Evolutionary conservation across 768 basidiomycete genomes (phyloP).

Genomic region (Phallus indusiatus): DNA sequence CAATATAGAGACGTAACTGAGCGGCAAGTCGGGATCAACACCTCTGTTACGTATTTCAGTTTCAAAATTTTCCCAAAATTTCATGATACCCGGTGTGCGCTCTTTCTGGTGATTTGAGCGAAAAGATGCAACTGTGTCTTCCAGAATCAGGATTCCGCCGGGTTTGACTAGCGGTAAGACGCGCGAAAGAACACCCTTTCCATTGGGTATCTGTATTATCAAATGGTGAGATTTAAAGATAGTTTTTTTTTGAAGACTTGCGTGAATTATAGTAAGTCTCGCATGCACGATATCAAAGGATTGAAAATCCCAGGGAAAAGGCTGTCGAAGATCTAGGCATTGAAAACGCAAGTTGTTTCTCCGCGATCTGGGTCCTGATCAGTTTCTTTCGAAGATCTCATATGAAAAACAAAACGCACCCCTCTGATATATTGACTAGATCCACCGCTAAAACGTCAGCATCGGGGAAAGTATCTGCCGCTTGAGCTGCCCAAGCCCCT

Average conservation of each 20-base stretch:
- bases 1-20: not conserved
- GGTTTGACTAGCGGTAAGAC: constrained; percentile 11
- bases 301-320: constrained; percentile 16
- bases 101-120: not conserved
- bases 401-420: not conserved
- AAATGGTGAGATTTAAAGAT: not conserved
- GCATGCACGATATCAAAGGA: constrained; percentile 19
- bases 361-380: constrained; percentile 13
- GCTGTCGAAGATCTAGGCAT: constrained; percentile 13
- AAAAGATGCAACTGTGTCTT: constrained; percentile 10
- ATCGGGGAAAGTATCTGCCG: not conserved
- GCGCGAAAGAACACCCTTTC: constrained; percentile 12
- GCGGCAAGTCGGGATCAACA: not conserved
- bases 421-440: not conserved
- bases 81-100: not conserved
- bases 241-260: not conserved
- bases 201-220: constrained; percentile 14
- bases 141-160: constrained; percentile 15
- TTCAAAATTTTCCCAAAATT: not conserved
- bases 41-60: not conserved
- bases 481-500: not conserved
- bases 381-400: not conserved
- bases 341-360: constrained; percentile 15
- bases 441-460: not conserved
- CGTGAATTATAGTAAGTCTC: constrained; percentile 19